Base-by-base conservation (phyloP, 805 yeast species). In the Barnettozyma botsteinii region DNA sequence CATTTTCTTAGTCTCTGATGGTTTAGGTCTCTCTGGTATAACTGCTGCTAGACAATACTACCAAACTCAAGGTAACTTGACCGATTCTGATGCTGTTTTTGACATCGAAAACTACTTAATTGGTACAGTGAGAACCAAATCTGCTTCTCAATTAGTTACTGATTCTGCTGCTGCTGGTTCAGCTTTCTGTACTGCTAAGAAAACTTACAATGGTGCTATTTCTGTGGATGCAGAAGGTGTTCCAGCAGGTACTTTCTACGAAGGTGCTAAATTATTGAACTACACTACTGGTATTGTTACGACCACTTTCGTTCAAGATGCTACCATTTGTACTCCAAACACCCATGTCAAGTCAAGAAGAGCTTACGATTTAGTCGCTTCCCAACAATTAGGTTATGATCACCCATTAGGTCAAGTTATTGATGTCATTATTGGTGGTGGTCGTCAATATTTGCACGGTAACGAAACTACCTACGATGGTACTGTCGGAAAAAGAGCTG, bases 141-240 rank as follows among this genome's bases (percentile, higher is more conserved):
- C 95, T 18, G 72, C 77, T 22, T 69, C 74, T 44, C 80, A 89
- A 4, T 67, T 83, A 57, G 76, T 88, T 45, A 88, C 97, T 0
- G 97, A 88, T 59, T 85, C 95, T 24, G 97, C 97, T 13, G 97
- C 97, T 5, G 96, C 96, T 11, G 97, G 96, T 14, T 85, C 96
- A 7, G 96, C 95, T 2, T 86, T 87, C 51, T 72, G 95, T 2
- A 83, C 94, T 57, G 91, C 79, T 14, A 57, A 76, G 50, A 88
- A 88, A 66, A 69, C 88, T 6, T 87, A 88, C 65, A 88, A 88
- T 57, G 94, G 95, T 22, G 96, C 96, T 19, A 83, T 88, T 60
- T 93, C 88, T n/a, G 95, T 89, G 14, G 73, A 74, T 46, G 75
- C 85, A 1, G 61, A 69, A 24, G 71, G 76, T 36, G 50, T 52